These are phyloP conservation scores for Penicillium sp. DNA, from an alignment of 2,329 filamentous ascomycete species.

Conservation along the genomic window DNA sequence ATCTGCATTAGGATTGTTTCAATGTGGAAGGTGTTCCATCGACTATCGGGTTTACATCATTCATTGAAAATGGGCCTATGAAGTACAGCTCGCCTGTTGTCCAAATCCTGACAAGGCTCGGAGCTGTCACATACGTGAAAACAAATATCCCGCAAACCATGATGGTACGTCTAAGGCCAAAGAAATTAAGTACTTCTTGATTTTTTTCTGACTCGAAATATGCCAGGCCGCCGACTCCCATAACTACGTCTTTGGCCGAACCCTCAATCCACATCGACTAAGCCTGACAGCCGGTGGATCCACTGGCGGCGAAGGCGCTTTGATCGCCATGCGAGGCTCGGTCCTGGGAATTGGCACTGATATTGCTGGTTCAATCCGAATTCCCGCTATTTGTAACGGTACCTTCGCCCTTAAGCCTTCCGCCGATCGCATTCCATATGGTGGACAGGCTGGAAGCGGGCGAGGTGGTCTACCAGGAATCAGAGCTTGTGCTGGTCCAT, in stretches of 20 bases:
- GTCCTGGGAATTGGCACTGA: constrained; percentile 63
- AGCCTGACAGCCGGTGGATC: constrained; percentile 62
- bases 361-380: constrained; percentile 49
- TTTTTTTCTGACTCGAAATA: constrained; percentile 40
- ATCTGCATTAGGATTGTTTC: constrained; percentile 11
- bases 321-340: constrained; percentile 59
- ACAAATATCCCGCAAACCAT: constrained; percentile 65
- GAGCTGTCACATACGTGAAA: constrained; percentile 67
- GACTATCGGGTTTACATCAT: constrained; percentile 57
- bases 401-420: constrained; percentile 51
- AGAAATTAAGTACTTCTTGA: neutral
- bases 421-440: constrained; percentile 50
- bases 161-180: constrained; percentile 14
- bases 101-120: constrained; percentile 56
- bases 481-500: constrained; percentile 20
- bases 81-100: constrained; percentile 57
- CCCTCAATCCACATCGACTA: constrained; percentile 62
- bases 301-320: constrained; percentile 65
- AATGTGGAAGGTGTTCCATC: constrained; percentile 14
- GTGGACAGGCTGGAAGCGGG: constrained; percentile 41
- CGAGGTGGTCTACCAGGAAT: constrained; percentile 21
- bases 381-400: constrained; percentile 52
- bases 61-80: constrained; percentile 58
- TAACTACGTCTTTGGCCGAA: constrained; percentile 62
- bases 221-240: constrained; percentile 48